These are phyloP conservation scores for Pythium angustatum DNA, from an alignment of 352 stramenopile species.

Conservation along the genomic window DNA sequence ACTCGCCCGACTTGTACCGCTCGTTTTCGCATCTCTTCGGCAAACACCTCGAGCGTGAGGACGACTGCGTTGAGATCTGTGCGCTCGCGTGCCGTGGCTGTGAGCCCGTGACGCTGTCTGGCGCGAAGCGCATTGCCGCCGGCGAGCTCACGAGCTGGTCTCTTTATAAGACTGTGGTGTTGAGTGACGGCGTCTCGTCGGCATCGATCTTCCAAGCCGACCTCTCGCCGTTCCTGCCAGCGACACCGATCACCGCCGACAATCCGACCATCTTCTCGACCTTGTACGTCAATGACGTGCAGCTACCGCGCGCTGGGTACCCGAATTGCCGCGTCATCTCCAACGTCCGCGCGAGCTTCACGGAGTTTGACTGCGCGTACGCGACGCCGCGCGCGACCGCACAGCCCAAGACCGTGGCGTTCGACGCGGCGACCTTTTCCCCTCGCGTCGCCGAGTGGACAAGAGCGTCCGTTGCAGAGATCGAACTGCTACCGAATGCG, in stretches of 20 bases:
- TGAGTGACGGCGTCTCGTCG: neutral
- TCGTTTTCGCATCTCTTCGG: constrained; percentile 71
- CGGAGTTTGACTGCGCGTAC: constrained; percentile 46
- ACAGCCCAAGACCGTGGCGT: constrained; percentile 26
- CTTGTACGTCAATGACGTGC: constrained; percentile 51
- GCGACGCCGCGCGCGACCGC: constrained; percentile 5
- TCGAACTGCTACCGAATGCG: constrained; percentile 41
- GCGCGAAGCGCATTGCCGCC: constrained; percentile 36
- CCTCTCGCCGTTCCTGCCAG: constrained; percentile 46
- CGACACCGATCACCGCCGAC: constrained; percentile 13
- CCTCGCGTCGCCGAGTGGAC: constrained; percentile 44
- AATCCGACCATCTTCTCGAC: constrained; percentile 44
- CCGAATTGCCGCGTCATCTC: constrained; percentile 46
- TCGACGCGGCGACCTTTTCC: constrained; percentile 46
- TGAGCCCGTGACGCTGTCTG: constrained; percentile 58
- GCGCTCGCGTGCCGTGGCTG: constrained; percentile 62
- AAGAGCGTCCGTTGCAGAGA: constrained; percentile 14
- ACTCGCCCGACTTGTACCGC: constrained; percentile 42
- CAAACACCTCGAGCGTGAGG: constrained; percentile 63
- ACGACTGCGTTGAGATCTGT: constrained; percentile 73
- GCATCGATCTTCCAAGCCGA: constrained; percentile 52
- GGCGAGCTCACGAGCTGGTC: constrained; percentile 43
- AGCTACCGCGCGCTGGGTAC: constrained; percentile 54
- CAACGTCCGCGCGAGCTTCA: neutral
- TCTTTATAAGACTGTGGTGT: constrained; percentile 38